Conservation (phyloP, 371 early-diverging fungal species). For the Rhizopus arrhizus region DNA sequence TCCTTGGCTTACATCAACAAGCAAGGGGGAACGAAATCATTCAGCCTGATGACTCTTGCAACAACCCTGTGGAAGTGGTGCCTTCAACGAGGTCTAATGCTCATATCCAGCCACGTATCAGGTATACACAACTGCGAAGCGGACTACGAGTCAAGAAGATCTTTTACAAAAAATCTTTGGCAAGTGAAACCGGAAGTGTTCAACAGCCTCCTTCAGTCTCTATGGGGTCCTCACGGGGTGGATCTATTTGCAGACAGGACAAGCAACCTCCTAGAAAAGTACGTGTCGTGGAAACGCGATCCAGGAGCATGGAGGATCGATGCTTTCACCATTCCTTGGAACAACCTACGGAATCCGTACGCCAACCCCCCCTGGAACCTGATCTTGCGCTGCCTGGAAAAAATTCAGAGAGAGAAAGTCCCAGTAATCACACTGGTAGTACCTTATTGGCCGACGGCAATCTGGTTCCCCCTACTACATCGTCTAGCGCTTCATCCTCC, state of each 20-base stretch:
- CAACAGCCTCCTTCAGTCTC: neutral
- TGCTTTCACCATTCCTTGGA: constrained; percentile 15
- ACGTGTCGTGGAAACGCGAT: constrained; percentile 24
- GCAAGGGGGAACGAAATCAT: constrained; percentile 4
- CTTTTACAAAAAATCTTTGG: constrained; percentile 15
- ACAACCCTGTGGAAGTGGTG: constrained; percentile 1
- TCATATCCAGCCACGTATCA: constrained; percentile 20
- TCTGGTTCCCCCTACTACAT: constrained; percentile 27
- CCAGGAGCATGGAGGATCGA: constrained; percentile 9
- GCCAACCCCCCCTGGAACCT: constrained; percentile 22
- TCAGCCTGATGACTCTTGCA: constrained; percentile 6
- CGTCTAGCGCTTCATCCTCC: constrained; percentile 2
- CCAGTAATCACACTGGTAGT: constrained; percentile 14
- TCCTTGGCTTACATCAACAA: constrained; percentile 6
- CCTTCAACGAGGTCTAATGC: neutral
- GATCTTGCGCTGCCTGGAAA: constrained; percentile 1
- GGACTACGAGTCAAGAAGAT: constrained; percentile 6
- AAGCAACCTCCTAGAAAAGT: constrained; percentile 9
- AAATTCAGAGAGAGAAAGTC: constrained; percentile 3
- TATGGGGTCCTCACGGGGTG: constrained; percentile 11
- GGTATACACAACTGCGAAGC: constrained; percentile 15
- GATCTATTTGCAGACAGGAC: constrained; percentile 33
- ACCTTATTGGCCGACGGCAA: constrained; percentile 12
- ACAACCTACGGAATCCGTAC: neutral
- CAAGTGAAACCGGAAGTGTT: constrained; percentile 4